Percentiles rank a stretch among this genome's conserved stretches.
These are phyloP conservation scores for Triticum aestivum DNA, from an alignment of 176 grass and related monocot species.

Conservation along the genomic window IWGSC_CS_RefSeq_v2.1 NC_057805.1:458295157-458295656, in stretches of 20 bases:
- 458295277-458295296: neutral
- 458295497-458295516: neutral
- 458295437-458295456: neutral
- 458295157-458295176: neutral
- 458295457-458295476: neutral
- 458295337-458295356: neutral
- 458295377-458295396: neutral
- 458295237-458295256: too few species aligned
- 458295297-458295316: neutral
- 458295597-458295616: neutral
- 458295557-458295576: neutral
- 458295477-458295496: neutral
- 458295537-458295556: neutral
- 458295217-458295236: neutral
- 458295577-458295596: neutral
- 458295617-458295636: neutral
- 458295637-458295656: neutral
- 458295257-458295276: neutral
- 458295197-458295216: neutral
- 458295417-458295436: neutral
- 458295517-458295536: neutral
- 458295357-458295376: neutral
- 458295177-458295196: neutral
- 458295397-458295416: neutral
- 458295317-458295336: neutral